Base-by-base conservation (phyloP, 148 eudicot species). In the Nyssa sinensis region DNA sequence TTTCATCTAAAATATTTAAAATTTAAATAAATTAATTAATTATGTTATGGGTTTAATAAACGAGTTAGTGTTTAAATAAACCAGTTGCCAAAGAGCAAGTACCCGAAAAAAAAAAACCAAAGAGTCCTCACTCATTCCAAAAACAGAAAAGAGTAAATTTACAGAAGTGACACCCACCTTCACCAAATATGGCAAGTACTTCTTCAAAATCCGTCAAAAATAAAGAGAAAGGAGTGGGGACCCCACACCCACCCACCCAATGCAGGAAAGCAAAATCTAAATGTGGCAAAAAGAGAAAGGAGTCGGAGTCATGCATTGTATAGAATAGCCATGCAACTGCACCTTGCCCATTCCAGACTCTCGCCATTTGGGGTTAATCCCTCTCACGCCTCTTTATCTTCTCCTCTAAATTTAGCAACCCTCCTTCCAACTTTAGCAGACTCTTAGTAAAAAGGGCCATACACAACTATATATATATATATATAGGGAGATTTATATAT, bases 341-440 rank as follows among this genome's bases (percentile, higher is more conserved):
- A 84, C 84, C 84, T 89, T 89, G 84, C 93, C 93, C 83, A 87
- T 89, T 87, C 88, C 51, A 81, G 88, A 74, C 76, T 31, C 61
- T 75, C n/a, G 80, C 87, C 86, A 85, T 86, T 86, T 86, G 86
- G 82, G 76, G 79, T 67, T 65, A 55, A 47, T 49, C 55, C 64
- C 73, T 64, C 55, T 53, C 64, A 67, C 74, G 76, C 78, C 85
- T 77, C 75, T 85, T 75, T 80, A 79, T 68, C 83, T 84, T 67
- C 78, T 70, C 64, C 70, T 69, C 78, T 75, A 76, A 76, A 81
- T 77, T 75, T 82, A 77, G 86, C 77, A n/a, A 77, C 84, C 59
- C 72, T 25, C 66, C 71, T 80, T 75, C 78, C 79, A 49, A 60
- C 75, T 81, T 77, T 62, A 64, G 80, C 57, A 76, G 74, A 62